phyloP scores from a whole-genome alignment of 2,329 filamentous ascomycete species.

The Mycocentrospora acerina region DNA sequence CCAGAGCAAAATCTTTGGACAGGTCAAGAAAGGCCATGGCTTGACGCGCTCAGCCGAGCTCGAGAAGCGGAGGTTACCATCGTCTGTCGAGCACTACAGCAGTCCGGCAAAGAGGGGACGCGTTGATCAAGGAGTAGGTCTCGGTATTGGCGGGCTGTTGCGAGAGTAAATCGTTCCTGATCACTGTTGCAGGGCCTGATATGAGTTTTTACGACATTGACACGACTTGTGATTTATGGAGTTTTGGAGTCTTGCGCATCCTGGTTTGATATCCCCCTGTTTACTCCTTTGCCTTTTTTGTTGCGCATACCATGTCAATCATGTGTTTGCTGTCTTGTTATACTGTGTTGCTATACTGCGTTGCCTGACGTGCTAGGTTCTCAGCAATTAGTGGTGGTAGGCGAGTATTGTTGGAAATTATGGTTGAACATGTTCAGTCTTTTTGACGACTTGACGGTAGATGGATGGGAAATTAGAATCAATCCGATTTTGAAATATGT shows the following conservation, averaged over 20 bases:
- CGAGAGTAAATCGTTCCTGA: conserved; percentile 27
- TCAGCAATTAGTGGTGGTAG: too few species aligned
- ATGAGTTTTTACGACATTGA: conserved; percentile 16
- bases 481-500: too few species aligned
- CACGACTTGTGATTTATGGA: conserved; percentile 9
- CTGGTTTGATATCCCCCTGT: conserved; percentile 23
- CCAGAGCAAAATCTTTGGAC: conserved; percentile 65
- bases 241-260: conserved; percentile 2
- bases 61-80: conserved; percentile 35
- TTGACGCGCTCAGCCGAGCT: conserved; percentile 31
- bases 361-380: too few species aligned
- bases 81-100: conserved; percentile 27
- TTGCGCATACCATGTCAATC: too few species aligned
- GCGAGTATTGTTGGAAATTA: too few species aligned
- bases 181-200: conserved; percentile 13
- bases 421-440: too few species aligned
- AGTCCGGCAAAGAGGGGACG: conserved; percentile 54
- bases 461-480: too few species aligned
- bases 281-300: not conserved
- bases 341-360: too few species aligned
- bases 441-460: too few species aligned
- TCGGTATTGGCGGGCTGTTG: conserved; percentile 55
- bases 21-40: conserved; percentile 57
- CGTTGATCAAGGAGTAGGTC: conserved; percentile 52
- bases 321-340: too few species aligned